Percentiles rank a stretch among this genome's conserved stretches.
Evolutionary conservation across 768 basidiomycete species (phyloP).

Genomic region (Pilatotrama ljubarskyi): DNA sequence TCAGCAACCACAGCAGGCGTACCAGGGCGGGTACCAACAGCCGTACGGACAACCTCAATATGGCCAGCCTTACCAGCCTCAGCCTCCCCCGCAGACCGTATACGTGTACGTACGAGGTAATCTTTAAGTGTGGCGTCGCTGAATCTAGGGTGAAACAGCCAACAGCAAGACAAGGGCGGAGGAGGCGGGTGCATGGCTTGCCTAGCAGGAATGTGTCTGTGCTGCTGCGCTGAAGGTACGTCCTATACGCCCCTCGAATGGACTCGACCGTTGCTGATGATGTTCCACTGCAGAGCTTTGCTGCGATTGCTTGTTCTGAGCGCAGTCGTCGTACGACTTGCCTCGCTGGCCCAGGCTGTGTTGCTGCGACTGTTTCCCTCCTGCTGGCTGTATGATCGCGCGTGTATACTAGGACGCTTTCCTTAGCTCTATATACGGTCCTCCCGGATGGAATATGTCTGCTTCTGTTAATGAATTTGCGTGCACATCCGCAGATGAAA

Average conservation of each 20-base stretch:
- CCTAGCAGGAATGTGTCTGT: constrained; percentile 60
- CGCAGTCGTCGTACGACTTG: constrained; percentile 6
- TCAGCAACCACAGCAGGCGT: constrained; percentile 71
- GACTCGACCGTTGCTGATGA: not conserved
- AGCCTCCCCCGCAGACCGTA: constrained; percentile 76
- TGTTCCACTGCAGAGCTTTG: constrained; percentile 55
- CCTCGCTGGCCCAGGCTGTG: constrained; percentile 11
- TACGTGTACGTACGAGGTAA: constrained; percentile 60
- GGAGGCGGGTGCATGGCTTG: constrained; percentile 61
- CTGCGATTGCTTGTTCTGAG: constrained; percentile 63
- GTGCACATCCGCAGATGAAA: not conserved
- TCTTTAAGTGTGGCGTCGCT: not conserved
- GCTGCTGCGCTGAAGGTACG: constrained; percentile 76
- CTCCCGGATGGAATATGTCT: not conserved
- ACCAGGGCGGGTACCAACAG: constrained; percentile 47
- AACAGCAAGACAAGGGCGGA: constrained; percentile 54
- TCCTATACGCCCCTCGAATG: not conserved
- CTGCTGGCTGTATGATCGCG: constrained; percentile 7
- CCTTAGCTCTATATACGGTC: not conserved
- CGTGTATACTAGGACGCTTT: constrained; percentile 17
- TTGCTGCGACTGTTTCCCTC: constrained; percentile 6
- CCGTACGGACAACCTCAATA: constrained; percentile 37
- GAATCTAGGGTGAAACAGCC: constrained; percentile 31
- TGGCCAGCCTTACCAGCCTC: constrained; percentile 47
- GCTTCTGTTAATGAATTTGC: not conserved